Evolutionary conservation across 2,329 filamentous ascomycete species (phyloP).

Genomic region (Monosporascus sp.): DNA sequence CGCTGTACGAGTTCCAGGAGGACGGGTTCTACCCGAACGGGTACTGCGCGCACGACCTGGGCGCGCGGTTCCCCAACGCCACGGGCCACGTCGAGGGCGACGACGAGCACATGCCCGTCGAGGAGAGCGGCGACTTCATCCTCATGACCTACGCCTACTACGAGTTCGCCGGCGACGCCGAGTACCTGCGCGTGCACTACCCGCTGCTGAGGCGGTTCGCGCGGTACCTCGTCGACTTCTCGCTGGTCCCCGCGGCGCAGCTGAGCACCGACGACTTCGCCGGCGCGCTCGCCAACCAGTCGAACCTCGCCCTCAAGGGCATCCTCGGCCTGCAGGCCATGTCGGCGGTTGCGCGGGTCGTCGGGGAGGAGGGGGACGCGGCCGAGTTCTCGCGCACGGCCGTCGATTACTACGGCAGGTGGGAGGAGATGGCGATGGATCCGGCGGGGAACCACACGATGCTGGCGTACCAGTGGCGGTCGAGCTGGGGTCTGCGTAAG

Average conservation of each 20-base stretch:
- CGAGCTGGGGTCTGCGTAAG: constrained; percentile 13
- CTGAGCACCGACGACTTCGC: constrained; percentile 73
- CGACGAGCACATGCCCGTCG: constrained; percentile 70
- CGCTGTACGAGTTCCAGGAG: constrained; percentile 71
- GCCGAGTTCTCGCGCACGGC: constrained; percentile 53
- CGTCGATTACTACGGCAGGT: constrained; percentile 15
- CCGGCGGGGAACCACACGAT: constrained; percentile 19
- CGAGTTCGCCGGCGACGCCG: constrained; percentile 21
- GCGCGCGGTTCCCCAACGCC: constrained; percentile 64
- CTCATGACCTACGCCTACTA: constrained; percentile 56
- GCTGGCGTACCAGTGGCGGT: constrained; percentile 24
- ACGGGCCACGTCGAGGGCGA: constrained; percentile 64
- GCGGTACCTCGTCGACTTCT: constrained; percentile 64
- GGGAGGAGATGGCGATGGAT: constrained; percentile 19
- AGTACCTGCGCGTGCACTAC: constrained; percentile 48
- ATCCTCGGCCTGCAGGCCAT: constrained; percentile 77
- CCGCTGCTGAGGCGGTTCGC: constrained; percentile 66
- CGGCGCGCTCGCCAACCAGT: constrained; percentile 65
- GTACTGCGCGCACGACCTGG: constrained; percentile 72
- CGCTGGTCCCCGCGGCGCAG: constrained; percentile 62
- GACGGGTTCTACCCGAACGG: constrained; percentile 77
- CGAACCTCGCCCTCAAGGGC: constrained; percentile 71
- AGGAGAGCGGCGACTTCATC: constrained; percentile 69
- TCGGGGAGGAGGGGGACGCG: constrained; percentile 52
- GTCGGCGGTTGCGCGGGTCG: constrained; percentile 51